Evolutionary conservation across 306 rosid genomes (phyloP), one percentile per base, ranked within the genome.

Genomic region (Purshia tridentata): DNA sequence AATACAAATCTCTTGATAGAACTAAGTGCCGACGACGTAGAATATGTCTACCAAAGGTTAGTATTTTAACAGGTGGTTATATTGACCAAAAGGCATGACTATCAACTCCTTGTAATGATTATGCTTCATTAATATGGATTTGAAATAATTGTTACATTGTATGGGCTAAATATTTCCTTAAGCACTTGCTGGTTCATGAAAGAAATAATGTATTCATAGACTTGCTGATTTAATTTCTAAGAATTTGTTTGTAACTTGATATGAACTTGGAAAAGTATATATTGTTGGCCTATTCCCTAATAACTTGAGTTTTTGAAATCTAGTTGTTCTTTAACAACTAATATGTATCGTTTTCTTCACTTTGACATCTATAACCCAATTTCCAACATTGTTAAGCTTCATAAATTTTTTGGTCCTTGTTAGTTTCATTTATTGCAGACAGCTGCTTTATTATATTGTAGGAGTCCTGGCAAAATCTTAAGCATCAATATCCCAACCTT

Each of bases 41-140:
- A 91, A 49, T 94, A 91, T 79, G 98, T 94, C 56, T 94, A 85
- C 81, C 98, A 91, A 84, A 89, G 96, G 98, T 94, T 57, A 74
- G 76, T 39, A 60, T n/a, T 53, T 16, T 16, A 53, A 6, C 7
- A 16, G 20, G 23, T 7, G n/a, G n/a, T 5, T 53, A 8, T 53
- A 18, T 53, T 53, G 22, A 53, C 15, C 12, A 53, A 53, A 16
- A 18, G 58, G 58, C 11, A n/a, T 18, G 11, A 5, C 4, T 11
- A 44, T 44, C 69, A 40, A 63, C 47, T 63, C 45, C 48, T 40
- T 45, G 19, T 3, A 20, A 4, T 65, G 9, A 11, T 45, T 45
- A 65, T 1, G 41, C 41, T 20, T 65, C 19, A 65, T 37, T 16
- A 6, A 5, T 37, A 7, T 60, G 0, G 66, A 23, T 3, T 57